Conservation (phyloP, 306 rosid genomes). For the Corylus americana region DNA sequence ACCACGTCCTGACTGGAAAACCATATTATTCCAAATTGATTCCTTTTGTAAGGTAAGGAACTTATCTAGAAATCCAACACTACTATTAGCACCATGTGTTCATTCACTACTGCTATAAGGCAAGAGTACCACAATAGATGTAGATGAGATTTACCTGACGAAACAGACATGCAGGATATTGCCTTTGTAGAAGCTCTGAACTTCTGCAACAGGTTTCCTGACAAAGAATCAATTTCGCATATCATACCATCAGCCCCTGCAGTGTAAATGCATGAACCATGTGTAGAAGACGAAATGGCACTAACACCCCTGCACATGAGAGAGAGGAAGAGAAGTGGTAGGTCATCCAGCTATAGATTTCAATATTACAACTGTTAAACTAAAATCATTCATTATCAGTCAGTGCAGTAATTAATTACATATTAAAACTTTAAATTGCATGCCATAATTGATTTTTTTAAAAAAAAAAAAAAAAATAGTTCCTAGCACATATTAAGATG, state of each 20-base stretch:
- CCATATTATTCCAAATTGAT: neutral
- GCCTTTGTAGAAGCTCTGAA: conserved; percentile 86
- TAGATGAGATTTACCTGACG: conserved; percentile 55
- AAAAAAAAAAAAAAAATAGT: neutral
- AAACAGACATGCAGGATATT: conserved; percentile 72
- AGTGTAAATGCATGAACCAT: conserved; percentile 55
- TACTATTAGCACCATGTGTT: conserved; percentile 13
- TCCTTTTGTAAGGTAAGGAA: neutral
- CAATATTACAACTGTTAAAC: conserved; percentile 7
- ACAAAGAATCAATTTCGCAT: conserved; percentile 58
- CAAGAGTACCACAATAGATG: conserved; percentile 17
- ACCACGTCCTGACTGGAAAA: neutral
- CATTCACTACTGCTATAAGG: conserved; percentile 12
- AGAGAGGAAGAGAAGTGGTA: conserved; percentile 16
- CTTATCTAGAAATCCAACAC: conserved; percentile 12
- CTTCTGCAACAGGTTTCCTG: conserved; percentile 77
- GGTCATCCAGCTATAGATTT: conserved; percentile 7
- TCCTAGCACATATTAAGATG: neutral
- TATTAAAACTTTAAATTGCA: neutral
- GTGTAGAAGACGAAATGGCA: conserved; percentile 66
- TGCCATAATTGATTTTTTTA: neutral
- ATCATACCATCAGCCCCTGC: conserved; percentile 91
- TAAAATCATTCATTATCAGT: conserved; percentile 9
- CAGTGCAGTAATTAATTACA: neutral
- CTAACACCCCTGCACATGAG: conserved; percentile 71